A percentile compares a stretch with the other conserved stretches of the same genome.
These are phyloP conservation scores for Tardiomyces blankii DNA, from an alignment of 1,139 yeast genomes.

Conservation along the genomic window DNA sequence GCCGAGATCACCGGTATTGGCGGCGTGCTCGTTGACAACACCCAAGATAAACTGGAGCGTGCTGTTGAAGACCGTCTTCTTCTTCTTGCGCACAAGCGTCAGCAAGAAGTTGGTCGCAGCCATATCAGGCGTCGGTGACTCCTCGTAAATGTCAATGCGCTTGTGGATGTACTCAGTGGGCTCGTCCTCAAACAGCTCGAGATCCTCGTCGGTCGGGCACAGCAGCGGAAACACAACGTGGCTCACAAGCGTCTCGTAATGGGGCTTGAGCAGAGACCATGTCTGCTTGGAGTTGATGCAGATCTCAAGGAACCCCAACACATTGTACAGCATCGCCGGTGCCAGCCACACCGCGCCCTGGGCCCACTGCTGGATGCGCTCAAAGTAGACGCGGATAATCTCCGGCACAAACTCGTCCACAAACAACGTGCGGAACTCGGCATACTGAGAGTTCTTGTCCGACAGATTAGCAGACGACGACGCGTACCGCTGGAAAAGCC, in stretches of 20 bases:
- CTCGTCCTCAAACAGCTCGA: slow-evolving; percentile 75
- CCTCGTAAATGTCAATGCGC: slow-evolving; percentile 63
- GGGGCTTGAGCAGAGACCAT: slow-evolving; percentile 65
- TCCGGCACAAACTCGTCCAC: slow-evolving; percentile 55
- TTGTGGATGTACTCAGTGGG: slow-evolving; percentile 86
- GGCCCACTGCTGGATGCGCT: slow-evolving; percentile 68
- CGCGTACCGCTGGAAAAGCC: slow-evolving; percentile 69
- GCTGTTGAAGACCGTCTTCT: slow-evolving; percentile 46
- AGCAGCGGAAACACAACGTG: slow-evolving; percentile 74
- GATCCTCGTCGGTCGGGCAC: slow-evolving; percentile 55
- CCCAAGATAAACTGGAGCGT: slow-evolving; percentile 56
- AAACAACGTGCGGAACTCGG: slow-evolving; percentile 24
- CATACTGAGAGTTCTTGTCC: slow-evolving; percentile 22
- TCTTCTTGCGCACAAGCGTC: slow-evolving; percentile 56
- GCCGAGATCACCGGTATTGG: slow-evolving; percentile 37
- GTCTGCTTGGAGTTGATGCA: slow-evolving; percentile 55
- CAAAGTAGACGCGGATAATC: slow-evolving; percentile 50
- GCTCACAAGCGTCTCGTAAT: slow-evolving; percentile 50
- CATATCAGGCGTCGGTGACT: slow-evolving; percentile 63
- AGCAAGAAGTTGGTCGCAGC: slow-evolving; percentile 73
- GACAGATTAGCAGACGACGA: slow-evolving; percentile 24
- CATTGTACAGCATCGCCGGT: slow-evolving; percentile 50
- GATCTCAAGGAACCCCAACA: slow-evolving; percentile 62
- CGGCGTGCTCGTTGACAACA: slow-evolving; percentile 35
- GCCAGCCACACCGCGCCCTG: slow-evolving; percentile 56